Base-by-base conservation (phyloP, 1,139 yeast genomes). In the Saccharomyces uvarum region DNA sequence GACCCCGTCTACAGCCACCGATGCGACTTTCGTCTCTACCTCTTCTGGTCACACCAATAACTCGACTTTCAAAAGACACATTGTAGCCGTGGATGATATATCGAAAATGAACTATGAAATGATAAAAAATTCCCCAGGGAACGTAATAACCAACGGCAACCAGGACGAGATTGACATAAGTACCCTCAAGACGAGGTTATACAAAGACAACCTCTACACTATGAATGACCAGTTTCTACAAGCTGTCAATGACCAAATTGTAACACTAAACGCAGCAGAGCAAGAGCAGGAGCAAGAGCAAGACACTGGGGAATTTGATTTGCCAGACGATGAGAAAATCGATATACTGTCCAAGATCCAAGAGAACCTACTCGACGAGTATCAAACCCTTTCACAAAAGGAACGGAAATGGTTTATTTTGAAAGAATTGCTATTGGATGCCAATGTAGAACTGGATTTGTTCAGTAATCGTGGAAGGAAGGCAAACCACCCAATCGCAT, bases 61-160 rank as follows among this genome's bases (percentile, higher is more conserved):
- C 49, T 55, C 57, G 38, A 59, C 58, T 47, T 61, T 59, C 52
- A 68, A 65, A 51, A 56, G 70, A 49, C 70, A 67, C 53, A 67
- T 68, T 4, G 53, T 69, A 11, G 60, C 59, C 28, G 68, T 69
- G 2, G 72, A 68, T 49, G 70, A 68, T 53, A 62, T 63, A 24
- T 63, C 69, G 7, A 62, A 61, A 56, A 67, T 69, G 26, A 69
- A 67, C 55, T 69, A 69, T 52, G 72, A 69, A 54, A 63, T 66
- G 63, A 62, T 69, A 26, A 67, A 65, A 54, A 67, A 62, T 47
- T 56, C 64, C 11, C 71, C 72, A 1, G 72, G 72, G 5, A 38
- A 38, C 19, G 44, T 38, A 19, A 19, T 38, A 38, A 38, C 44
- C 13, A 38, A 38, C 24, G 24, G 26, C 24, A 38, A 38, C 5